Percentiles rank a stretch among this genome's conserved stretches.
phyloP scores from a whole-genome alignment of 2,329 filamentous ascomycete genomes.

The Leptographium flavum region DNA sequence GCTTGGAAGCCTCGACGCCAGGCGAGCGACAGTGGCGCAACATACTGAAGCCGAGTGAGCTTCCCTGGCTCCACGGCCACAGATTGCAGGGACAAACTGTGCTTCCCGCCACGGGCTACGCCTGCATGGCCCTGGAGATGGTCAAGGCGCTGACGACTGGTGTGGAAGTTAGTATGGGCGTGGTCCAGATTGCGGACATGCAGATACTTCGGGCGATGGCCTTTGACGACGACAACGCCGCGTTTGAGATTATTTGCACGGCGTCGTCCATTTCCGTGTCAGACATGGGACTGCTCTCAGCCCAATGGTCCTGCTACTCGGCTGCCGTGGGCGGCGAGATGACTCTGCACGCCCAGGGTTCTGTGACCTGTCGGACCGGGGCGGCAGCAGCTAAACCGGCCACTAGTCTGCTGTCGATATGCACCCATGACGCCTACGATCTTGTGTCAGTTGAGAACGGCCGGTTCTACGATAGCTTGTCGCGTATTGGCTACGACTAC shows the following conservation, averaged over 20 bases:
- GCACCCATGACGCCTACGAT: background rate
- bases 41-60: conserved; percentile 5
- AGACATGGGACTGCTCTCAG: background rate
- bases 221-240: background rate
- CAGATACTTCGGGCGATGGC: background rate
- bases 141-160: background rate
- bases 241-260: background rate
- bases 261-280: background rate
- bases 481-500: background rate
- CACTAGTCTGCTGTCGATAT: background rate
- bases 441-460: background rate
- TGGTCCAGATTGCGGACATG: conserved; percentile 5
- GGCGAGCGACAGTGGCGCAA: conserved; percentile 8
- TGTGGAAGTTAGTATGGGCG: conserved; percentile 17
- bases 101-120: conserved; percentile 8
- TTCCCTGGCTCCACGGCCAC: conserved; percentile 15
- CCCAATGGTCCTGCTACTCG: background rate
- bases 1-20: conserved; percentile 5
- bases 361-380: too few relatives aligned
- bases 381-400: too few relatives aligned
- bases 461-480: background rate
- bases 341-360: background rate
- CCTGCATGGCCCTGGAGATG: conserved; percentile 11
- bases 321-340: background rate
- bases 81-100: conserved; percentile 13